Conservation (phyloP, 2,329 filamentous ascomycete genomes). For the Paradendryphiella salina region DNA sequence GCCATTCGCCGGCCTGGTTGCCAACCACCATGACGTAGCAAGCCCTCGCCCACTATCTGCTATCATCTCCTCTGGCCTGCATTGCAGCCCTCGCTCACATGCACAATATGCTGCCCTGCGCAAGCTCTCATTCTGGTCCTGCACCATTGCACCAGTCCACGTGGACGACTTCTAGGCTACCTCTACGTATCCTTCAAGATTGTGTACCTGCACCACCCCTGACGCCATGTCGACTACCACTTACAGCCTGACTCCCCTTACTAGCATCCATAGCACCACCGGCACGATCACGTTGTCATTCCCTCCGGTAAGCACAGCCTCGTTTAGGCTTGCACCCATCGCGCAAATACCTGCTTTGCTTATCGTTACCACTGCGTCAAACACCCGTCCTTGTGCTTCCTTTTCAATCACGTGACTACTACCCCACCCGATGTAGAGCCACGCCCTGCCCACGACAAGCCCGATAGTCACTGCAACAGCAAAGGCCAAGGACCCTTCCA, state of each 20-base stretch:
- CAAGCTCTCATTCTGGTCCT: no score
- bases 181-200: neutral
- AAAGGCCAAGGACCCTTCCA: constrained; percentile 86
- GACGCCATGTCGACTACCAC: constrained; percentile 1
- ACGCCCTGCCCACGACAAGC: constrained; percentile 68
- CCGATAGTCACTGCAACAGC: constrained; percentile 76
- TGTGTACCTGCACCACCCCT: constrained; percentile 14
- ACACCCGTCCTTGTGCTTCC: constrained; percentile 50
- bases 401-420: constrained; percentile 19
- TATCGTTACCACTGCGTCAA: constrained; percentile 37
- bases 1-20: constrained; percentile 25
- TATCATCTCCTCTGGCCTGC: neutral
- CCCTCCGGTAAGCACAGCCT: constrained; percentile 91
- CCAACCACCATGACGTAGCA: neutral
- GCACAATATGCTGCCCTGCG: neutral
- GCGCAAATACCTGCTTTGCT: constrained; percentile 72
- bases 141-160: neutral
- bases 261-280: constrained; percentile 87
- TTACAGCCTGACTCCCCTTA: constrained; percentile 68
- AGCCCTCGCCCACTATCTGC: neutral
- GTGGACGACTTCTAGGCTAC: neutral
- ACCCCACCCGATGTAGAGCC: constrained; percentile 76
- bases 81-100: neutral
- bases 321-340: constrained; percentile 78
- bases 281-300: constrained; percentile 99